phyloP scores from a whole-genome alignment of 768 basidiomycete species.

The Boletus rubropictus region DNA sequence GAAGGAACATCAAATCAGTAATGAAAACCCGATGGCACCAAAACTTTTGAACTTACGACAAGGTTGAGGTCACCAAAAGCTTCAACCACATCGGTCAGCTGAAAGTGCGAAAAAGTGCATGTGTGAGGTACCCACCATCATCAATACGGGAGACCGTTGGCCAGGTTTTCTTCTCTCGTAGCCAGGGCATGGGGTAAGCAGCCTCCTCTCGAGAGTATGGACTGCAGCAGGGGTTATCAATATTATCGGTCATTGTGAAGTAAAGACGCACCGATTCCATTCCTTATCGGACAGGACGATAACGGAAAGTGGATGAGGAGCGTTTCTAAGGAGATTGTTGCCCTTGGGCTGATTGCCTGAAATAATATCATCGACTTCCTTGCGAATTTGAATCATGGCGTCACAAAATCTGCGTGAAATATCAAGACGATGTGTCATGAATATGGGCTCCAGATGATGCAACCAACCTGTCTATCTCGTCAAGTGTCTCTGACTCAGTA shows the following conservation, averaged over 20 bases:
- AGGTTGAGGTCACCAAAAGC: constrained; percentile 93
- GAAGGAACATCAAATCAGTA: constrained; percentile 7
- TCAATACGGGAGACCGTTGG: constrained; percentile 88
- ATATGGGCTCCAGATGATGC: background rate
- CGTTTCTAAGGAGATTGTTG: constrained; percentile 90
- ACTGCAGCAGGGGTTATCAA: constrained; percentile 35
- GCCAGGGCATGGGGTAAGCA: constrained; percentile 81
- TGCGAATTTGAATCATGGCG: constrained; percentile 94
- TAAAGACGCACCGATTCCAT: constrained; percentile 70
- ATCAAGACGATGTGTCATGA: background rate
- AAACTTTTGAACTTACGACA: constrained; percentile 49
- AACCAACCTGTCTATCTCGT: constrained; percentile 79
- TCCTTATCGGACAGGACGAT: constrained; percentile 66
- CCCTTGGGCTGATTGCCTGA: constrained; percentile 83
- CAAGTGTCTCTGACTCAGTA: constrained; percentile 90
- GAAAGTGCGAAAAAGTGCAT: background rate
- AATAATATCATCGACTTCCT: constrained; percentile 85
- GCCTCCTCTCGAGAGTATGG: constrained; percentile 89
- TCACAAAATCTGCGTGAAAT: constrained; percentile 74
- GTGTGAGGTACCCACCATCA: constrained; percentile 60
- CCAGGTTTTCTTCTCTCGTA: constrained; percentile 94
- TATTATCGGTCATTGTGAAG: background rate
- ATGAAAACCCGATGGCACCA: background rate
- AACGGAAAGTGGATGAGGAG: constrained; percentile 82
- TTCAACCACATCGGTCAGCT: constrained; percentile 28